phyloP scores from a whole-genome alignment of 1,139 yeast species.

The Taphrina pruni region DNA sequence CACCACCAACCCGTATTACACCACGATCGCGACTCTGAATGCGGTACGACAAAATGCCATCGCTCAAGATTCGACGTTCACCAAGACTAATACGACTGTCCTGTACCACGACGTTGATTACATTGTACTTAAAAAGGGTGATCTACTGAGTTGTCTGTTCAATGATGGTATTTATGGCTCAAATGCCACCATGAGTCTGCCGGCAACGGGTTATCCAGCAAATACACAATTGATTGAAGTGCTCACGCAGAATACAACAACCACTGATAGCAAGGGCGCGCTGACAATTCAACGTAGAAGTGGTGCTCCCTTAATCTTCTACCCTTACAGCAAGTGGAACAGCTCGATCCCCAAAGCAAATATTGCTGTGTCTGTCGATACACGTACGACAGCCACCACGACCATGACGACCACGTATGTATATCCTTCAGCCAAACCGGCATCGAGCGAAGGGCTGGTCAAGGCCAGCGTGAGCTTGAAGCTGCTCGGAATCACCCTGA shows the following conservation, averaged over 20 bases:
- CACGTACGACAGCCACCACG: constrained; percentile 39
- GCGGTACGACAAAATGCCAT: constrained; percentile 39
- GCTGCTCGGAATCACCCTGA: constrained; percentile 13
- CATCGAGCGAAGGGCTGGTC: constrained; percentile 17
- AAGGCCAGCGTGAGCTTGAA: constrained; percentile 32
- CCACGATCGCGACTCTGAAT: constrained; percentile 36
- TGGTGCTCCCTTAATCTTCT: constrained; percentile 42
- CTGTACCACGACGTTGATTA: constrained; percentile 30
- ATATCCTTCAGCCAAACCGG: constrained; percentile 22
- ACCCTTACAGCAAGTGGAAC: constrained; percentile 37
- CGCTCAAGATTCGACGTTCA: constrained; percentile 32
- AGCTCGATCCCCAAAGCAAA: constrained; percentile 23
- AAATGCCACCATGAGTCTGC: constrained; percentile 22
- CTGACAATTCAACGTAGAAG: constrained; percentile 26
- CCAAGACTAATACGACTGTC: constrained; percentile 10
- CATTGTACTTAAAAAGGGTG: constrained; percentile 32
- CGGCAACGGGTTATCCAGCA: constrained; percentile 32
- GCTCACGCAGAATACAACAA: constrained; percentile 27
- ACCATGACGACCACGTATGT: constrained; percentile 38
- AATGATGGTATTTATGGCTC: constrained; percentile 39
- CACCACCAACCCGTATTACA: constrained; percentile 42
- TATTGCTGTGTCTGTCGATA: constrained; percentile 21
- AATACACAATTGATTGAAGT: constrained; percentile 38
- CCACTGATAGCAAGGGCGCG: constrained; percentile 35
- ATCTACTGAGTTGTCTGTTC: constrained; percentile 34